Conservation (phyloP, 768 basidiomycete genomes). For the Rhodotorula diobovata region DNA sequence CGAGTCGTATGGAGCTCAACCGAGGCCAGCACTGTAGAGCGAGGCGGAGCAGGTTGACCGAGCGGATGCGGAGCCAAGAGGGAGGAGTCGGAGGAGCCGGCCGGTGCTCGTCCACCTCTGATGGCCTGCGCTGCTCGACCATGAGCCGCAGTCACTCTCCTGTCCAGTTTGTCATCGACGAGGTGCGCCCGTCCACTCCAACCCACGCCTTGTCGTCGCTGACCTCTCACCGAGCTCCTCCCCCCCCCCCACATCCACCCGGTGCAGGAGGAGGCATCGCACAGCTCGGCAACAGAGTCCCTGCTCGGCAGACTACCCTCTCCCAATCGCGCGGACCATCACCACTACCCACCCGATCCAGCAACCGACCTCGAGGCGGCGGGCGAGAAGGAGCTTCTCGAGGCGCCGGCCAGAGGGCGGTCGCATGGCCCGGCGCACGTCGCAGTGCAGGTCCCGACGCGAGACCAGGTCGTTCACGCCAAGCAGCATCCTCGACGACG, state of each 20-base stretch:
- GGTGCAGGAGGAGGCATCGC: not conserved
- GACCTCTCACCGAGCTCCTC: too few species aligned
- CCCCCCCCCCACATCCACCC: not conserved
- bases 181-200: slow-evolving; percentile 1
- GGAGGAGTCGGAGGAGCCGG: too few species aligned
- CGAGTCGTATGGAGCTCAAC: too few species aligned
- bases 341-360: not conserved
- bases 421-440: not conserved
- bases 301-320: not conserved
- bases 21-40: too few species aligned
- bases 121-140: not conserved
- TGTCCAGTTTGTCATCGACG: slow-evolving; percentile 18
- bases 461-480: not conserved
- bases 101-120: too few species aligned
- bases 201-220: not conserved
- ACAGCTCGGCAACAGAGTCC: not conserved
- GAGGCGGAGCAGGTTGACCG: too few species aligned
- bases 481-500: not conserved
- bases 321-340: too few species aligned
- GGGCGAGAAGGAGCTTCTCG: not conserved
- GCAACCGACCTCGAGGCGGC: not conserved
- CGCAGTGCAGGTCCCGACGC: not conserved
- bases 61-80: too few species aligned
- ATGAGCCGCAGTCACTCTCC: slow-evolving; percentile 8
- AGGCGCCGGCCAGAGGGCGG: too few species aligned